phyloP scores from a whole-genome alignment of 305 asterid species.

The Fraxinus platypoda region DNA sequence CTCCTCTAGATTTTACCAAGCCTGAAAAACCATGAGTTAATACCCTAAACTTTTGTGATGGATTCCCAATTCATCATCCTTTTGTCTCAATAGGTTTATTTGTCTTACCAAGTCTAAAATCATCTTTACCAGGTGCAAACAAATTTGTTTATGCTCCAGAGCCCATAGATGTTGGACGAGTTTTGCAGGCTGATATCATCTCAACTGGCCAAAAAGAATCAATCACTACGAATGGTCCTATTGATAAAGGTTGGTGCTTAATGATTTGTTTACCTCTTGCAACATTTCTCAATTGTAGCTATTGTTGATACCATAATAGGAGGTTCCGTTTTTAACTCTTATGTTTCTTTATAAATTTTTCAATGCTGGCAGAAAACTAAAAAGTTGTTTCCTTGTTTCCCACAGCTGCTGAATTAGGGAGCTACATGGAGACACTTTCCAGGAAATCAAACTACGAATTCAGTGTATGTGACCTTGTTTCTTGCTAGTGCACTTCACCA shows the following conservation, averaged over 20 bases:
- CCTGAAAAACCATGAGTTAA: background rate
- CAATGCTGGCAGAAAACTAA: background rate
- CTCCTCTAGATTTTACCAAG: background rate
- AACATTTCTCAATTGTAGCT: background rate
- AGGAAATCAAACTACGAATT: constrained; percentile 74
- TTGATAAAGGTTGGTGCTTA: constrained; percentile 61
- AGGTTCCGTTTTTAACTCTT: background rate
- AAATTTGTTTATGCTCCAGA: constrained; percentile 91
- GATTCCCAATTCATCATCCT: background rate
- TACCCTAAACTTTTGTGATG: background rate
- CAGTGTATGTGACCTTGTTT: constrained; percentile 52
- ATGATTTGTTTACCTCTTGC: background rate
- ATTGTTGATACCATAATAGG: background rate
- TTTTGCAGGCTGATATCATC: constrained; percentile 75
- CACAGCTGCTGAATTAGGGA: constrained; percentile 70
- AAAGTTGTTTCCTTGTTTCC: background rate
- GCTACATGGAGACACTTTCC: constrained; percentile 64
- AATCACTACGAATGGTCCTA: constrained; percentile 56
- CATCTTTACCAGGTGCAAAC: constrained; percentile 61
- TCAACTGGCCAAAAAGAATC: constrained; percentile 62
- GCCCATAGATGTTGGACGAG: constrained; percentile 90
- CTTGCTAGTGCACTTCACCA: background rate
- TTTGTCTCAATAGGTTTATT: background rate
- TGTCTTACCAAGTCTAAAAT: constrained; percentile 6
- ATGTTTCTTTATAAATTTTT: background rate